Evolutionary conservation across 2,329 filamentous ascomycete species (phyloP), one percentile per base, ranked within the genome.

Genomic region (Juglanconis sp.): DNA sequence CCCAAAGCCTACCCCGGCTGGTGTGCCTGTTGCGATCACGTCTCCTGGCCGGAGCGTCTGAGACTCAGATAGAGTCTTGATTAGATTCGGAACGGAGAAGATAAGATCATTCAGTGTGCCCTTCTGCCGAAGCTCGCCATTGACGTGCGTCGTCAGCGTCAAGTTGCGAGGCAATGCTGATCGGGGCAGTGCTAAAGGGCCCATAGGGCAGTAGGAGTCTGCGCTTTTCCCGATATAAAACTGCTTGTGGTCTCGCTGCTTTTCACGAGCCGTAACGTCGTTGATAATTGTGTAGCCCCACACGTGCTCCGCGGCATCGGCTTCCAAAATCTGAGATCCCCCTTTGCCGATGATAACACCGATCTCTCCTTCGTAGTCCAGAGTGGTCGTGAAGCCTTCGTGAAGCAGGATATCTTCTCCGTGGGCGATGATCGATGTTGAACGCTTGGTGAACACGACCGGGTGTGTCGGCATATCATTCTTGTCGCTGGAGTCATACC

Each of bases 241-340:
- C 63, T 86, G 83, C 67, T 85, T 85, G 60, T 86, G 83, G 62
- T 84, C 79, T 13, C 79, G 70, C 69, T 84, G 81, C 42, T 73
- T 70, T 61, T 83, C 79, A 2, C 81, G 71, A 0, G 80, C 80
- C 10, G 81, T 81, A 58, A 83, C 66, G 54, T 83, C 81, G 61
- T 83, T 83, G 63, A 84, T 77, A 56, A 83, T 83, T 0, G 81
- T 83, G 62, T 79, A 85, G 0, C 81, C 82, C 80, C 81, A 84
- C 2, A 85, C 79, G 65, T 84, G 34, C 11, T 78, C 71, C 73
- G 76, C 73, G 0, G 82, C 82, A 60, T 81, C 70, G 1, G 70
- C 62, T 51, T 81, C 75, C 0, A 63, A 47, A 46, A 84, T 74
- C 1, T 71, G 70, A 52, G 75, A 79, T 0, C 79, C 82, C 0